Evolutionary conservation across 2,329 filamentous ascomycete genomes (phyloP), one percentile per base, ranked within the genome.

Genomic region (Colletotrichum sp.): DNA sequence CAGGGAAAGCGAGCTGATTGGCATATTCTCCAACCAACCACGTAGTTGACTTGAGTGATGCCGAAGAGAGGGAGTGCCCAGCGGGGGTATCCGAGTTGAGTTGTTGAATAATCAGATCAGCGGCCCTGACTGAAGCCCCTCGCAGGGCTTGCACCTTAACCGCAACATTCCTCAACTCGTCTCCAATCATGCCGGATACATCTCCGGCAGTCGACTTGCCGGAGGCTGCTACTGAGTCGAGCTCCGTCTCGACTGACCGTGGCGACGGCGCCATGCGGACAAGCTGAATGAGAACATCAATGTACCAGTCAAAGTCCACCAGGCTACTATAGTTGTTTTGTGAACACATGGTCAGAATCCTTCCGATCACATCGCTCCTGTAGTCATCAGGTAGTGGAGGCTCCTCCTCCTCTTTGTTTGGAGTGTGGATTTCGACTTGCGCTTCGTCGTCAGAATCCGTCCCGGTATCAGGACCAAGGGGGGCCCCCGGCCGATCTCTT

Each of bases 231-330:
- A 82, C 77, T 4, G 81, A 79, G 12, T 84, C 82, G 9, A 82
- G 74, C 55, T 87, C 86, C 7, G 81, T 81, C 8, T 88, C 86
- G 9, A 81, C 79, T 9, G 81, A 81, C 52, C 86, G 85, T 63
- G 89, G 85, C n/a, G 87, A 79, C 0, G 87, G 94, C 25, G 93
- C 88, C 85, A 95, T 89, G 82, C 93, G 92, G 55, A 98, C 92
- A 16, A 99, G 90, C 82, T 98, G 95, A 7, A 95, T 94, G 34
- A 99, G 87, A 32, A 98, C 92, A 79, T 97, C 95, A 78, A 98
- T 94, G 83, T 98, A 98, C 97, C 97, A 99, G 79, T 98, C 96
- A 83, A 99, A 99, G 82, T 99, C 96, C 68, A 90, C 87, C 64
- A 99, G 89, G 81, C 96, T 95, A 52, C 91, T 90, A 83, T 98